A percentile compares a stretch with the other conserved stretches of the same genome.
Conservation (phyloP, 2,329 filamentous ascomycete genomes). For the Hymenoscyphus albidus region DNA sequence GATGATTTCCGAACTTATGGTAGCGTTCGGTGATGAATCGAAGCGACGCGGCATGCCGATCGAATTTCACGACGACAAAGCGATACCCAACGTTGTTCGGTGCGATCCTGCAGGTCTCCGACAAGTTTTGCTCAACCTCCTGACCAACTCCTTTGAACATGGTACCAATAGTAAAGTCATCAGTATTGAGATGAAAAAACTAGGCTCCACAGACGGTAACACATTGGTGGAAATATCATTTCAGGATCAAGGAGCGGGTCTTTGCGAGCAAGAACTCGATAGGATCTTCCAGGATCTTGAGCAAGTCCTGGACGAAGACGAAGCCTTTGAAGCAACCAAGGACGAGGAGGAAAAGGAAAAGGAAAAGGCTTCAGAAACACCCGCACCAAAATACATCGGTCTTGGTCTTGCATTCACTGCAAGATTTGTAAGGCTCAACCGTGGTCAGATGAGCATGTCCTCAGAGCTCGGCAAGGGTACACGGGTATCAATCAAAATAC, state of each 20-base stretch:
- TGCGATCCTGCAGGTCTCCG: conserved; percentile 22
- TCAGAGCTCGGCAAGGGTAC: conserved; percentile 21
- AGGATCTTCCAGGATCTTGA: conserved; percentile 25
- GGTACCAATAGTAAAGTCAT: conserved; percentile 14
- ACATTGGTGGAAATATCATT: conserved; percentile 24
- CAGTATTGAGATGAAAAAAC: conserved; percentile 16
- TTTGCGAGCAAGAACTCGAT: conserved; percentile 24
- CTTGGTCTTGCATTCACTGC: conserved; percentile 26
- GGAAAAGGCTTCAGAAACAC: not conserved
- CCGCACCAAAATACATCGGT: conserved; percentile 19
- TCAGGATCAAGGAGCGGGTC: conserved; percentile 21
- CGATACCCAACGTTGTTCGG: conserved; percentile 19
- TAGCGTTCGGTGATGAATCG: conserved; percentile 15
- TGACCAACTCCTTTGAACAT: conserved; percentile 26
- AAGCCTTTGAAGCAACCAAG: conserved; percentile 3
- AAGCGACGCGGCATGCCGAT: conserved; percentile 15
- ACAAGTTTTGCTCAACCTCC: conserved; percentile 23
- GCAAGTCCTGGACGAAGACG: conserved; percentile 25
- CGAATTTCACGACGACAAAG: conserved; percentile 14
- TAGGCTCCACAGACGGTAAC: conserved; percentile 15
- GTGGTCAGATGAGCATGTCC: conserved; percentile 25
- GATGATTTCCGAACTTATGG: conserved; percentile 17
- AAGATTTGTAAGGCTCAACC: conserved; percentile 24
- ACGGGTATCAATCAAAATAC: conserved; percentile 25
- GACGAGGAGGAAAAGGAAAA: not conserved